A percentile compares a stretch with the other conserved stretches of the same genome.
Conservation (phyloP, 108 stramenopile species). For the Mayamaea pseudoterrestris region DNA sequence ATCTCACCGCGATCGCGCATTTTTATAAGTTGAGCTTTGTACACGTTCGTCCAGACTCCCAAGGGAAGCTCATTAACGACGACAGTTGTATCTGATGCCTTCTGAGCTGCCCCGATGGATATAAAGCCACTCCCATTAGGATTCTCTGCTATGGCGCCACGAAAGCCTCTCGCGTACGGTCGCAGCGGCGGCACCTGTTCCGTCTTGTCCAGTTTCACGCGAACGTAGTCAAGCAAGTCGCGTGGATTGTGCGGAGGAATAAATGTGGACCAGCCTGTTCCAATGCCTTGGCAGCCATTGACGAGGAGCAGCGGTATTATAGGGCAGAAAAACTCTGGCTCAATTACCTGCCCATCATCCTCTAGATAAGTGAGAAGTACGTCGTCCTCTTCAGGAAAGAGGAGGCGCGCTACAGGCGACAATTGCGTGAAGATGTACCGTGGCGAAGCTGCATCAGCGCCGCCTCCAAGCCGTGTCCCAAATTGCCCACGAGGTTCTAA, state of each 20-base stretch:
- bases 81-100: constrained; percentile 27
- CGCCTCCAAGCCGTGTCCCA: constrained; percentile 93
- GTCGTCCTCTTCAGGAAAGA: constrained; percentile 84
- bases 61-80: constrained; percentile 82
- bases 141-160: constrained; percentile 37
- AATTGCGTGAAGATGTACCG: constrained; percentile 97
- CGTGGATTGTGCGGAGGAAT: constrained; percentile 80
- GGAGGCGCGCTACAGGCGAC: constrained; percentile 45
- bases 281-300: constrained; percentile 90
- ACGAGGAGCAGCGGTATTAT: constrained; percentile 78
- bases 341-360: constrained; percentile 82
- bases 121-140: constrained; percentile 22
- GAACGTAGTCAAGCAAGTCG: constrained; percentile 69
- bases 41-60: constrained; percentile 77
- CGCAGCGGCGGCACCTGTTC: constrained; percentile 25
- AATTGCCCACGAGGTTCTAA: constrained; percentile 95
- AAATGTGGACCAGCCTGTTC: constrained; percentile 88
- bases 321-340: constrained; percentile 77
- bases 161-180: constrained; percentile 61
- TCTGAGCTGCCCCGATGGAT: constrained; percentile 34
- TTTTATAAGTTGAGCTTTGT: constrained; percentile 52
- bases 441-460: constrained; percentile 91
- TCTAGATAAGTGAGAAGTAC: constrained; percentile 56
- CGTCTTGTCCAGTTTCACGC: constrained; percentile 36
- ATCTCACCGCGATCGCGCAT: constrained; percentile 56